Evolutionary conservation across 176 grass and related monocot genomes (phyloP).

Genomic region (Aegilops tauschii): DNA sequence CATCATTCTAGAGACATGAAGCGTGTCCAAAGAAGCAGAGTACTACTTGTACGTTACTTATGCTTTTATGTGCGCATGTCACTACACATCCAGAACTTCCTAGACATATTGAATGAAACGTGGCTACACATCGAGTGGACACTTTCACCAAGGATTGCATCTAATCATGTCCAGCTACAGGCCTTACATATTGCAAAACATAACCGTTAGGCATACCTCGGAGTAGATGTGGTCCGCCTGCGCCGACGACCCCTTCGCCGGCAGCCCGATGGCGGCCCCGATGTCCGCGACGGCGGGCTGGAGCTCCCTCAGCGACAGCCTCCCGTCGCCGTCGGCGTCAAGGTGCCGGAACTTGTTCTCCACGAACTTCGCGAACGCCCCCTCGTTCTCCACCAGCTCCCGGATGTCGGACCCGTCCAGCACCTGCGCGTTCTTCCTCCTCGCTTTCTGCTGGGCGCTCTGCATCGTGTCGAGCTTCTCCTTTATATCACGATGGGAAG

Average conservation of each 20-base stretch:
- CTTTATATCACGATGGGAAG: slow-evolving; percentile 9
- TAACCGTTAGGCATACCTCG: slow-evolving; percentile 27
- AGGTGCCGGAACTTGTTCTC: slow-evolving; percentile 68
- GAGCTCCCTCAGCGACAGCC: slow-evolving; percentile 68
- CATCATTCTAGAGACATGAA: background rate
- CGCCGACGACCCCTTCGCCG: slow-evolving; percentile 46
- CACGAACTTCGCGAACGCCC: slow-evolving; percentile 54
- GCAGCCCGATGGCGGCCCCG: slow-evolving; percentile 69
- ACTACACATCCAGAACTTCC: background rate
- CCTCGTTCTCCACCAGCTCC: slow-evolving; percentile 68
- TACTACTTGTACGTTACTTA: too few relatives aligned
- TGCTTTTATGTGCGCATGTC: background rate
- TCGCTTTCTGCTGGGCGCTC: background rate
- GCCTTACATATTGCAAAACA: background rate
- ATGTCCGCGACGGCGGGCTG: slow-evolving; percentile 76
- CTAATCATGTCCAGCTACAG: background rate
- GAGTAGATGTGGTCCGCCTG: slow-evolving; percentile 80
- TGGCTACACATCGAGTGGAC: background rate
- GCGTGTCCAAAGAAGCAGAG: background rate
- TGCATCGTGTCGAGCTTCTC: background rate
- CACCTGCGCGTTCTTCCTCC: slow-evolving; percentile 37
- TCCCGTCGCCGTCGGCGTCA: slow-evolving; percentile 61
- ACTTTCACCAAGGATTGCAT: background rate
- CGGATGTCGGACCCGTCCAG: slow-evolving; percentile 71
- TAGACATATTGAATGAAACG: background rate